Conservation (phyloP, 139 green algal genomes). For the Pseudopediastrum boryanum region DNA sequence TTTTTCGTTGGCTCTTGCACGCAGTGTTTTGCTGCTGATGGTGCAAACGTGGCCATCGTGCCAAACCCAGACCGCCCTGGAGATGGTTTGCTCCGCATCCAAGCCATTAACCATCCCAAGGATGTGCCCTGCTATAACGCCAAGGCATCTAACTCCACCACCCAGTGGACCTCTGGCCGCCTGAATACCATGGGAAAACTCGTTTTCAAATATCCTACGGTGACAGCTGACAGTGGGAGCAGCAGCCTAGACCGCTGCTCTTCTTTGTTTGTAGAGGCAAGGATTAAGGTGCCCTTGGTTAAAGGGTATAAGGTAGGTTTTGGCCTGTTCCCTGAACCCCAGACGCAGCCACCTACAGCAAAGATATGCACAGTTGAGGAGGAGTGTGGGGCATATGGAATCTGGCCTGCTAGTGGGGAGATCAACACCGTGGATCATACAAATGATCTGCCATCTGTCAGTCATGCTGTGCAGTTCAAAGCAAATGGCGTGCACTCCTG, state of each 20-base stretch:
- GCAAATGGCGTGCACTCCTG: neutral
- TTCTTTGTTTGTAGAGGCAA: conserved; percentile 1
- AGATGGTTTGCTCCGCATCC: neutral
- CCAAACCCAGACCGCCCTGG: neutral
- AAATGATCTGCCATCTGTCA: neutral
- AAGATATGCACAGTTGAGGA: neutral
- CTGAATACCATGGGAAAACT: conserved; percentile 3
- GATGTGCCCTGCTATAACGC: neutral
- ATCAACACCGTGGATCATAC: conserved; percentile 6
- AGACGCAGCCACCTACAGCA: neutral
- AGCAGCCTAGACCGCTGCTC: conserved; percentile 3
- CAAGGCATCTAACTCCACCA: neutral
- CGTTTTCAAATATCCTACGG: neutral
- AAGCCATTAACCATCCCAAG: conserved; percentile 1
- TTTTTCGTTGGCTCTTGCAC: neutral
- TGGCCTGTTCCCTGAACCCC: conserved; percentile 12
- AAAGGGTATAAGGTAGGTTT: neutral
- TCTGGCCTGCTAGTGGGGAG: conserved; percentile 2
- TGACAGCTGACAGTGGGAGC: neutral
- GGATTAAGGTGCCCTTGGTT: neutral
- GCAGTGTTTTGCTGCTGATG: conserved; percentile 14
- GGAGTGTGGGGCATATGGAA: conserved; percentile 8
- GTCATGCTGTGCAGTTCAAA: conserved; percentile 3
- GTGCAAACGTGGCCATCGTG: neutral
- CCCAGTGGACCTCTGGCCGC: conserved; percentile 3